Base-by-base conservation (phyloP, 108 stramenopile genomes). In the Skeletonema tropicum region DNA sequence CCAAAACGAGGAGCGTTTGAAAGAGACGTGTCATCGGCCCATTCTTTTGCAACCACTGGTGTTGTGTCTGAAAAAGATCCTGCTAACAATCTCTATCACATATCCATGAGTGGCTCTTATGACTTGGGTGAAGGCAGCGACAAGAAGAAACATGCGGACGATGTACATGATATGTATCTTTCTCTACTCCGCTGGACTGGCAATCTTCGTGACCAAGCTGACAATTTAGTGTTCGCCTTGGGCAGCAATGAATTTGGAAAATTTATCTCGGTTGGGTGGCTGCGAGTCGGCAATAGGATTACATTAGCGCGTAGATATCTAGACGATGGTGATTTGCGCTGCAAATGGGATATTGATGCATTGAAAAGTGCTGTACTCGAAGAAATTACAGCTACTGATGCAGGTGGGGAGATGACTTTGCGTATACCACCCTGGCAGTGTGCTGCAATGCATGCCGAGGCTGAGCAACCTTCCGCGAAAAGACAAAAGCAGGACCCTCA, bases 231-330 rank as follows among this genome's bases (percentile, higher is more conserved):
- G 17, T 83, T 86, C 55, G 89, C 87, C 45, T 60, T 73, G 25
- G 89, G 89, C 1, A 68, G 71, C 1, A 87, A 90, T 65, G 82
- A 81, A 46, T 83, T 77, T 68, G 89, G 86, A 23, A 41, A 63
- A 15, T 90, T 90, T 49, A 70, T 87, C 14, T 84, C 83, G 17
- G 87, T 76, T 6, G 89, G 89, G 29, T 90, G 85, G 83, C 67
- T 86, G 55, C 66, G 87, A 10, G 85, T 87, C 23, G 89, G 89
- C 11, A 86, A 86, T 64, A 79, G 89, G 15, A 63, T 87, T 7
- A 88, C 89, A 1, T 52, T 90, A 48, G 89, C 76, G 14, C 81
- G 89, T 33, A 79, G 89, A n/a, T 90, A 90, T 33, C 21, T 90
- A 33, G 69, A 81, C 6, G 80, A 84, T 2, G 57, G 66, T 32